A percentile compares a stretch with the other conserved stretches of the same genome.
phyloP scores from a whole-genome alignment of 208 protist genomes.

The Trypanosoma cruzi region DNA sequence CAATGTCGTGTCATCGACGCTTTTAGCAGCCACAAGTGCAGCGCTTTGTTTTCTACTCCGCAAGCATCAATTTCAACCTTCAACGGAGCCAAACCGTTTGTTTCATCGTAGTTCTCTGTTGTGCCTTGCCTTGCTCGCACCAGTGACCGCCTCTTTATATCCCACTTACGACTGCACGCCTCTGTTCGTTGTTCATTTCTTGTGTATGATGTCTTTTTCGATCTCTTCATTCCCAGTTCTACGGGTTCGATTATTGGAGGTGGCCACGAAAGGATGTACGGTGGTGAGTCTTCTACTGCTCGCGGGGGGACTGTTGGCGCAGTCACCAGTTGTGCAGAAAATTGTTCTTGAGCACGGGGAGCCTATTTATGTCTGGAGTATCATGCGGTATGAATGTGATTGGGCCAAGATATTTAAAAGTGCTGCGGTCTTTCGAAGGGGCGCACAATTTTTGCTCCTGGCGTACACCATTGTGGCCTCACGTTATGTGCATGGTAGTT shows the following conservation, averaged over 20 bases:
- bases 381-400: conserved; percentile 11
- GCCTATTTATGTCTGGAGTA: conserved; percentile 7
- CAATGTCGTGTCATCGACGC: neutral
- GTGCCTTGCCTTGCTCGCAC: conserved; percentile 5
- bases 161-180: conserved; percentile 8
- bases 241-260: conserved; percentile 14
- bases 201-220: conserved; percentile 12
- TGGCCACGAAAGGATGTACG: conserved; percentile 4
- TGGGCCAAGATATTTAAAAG: conserved; percentile 17
- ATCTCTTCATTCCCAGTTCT: neutral
- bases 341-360: neutral
- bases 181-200: conserved; percentile 11
- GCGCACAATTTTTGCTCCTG: conserved; percentile 14
- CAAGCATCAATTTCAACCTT: neutral
- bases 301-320: neutral
- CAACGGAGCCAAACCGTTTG: neutral
- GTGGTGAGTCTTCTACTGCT: conserved; percentile 6
- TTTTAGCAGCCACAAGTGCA: conserved; percentile 3
- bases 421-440: conserved; percentile 10
- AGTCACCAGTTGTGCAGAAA: conserved; percentile 14
- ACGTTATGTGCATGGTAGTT: conserved; percentile 18
- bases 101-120: conserved; percentile 11
- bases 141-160: conserved; percentile 10
- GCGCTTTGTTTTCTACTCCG: conserved; percentile 8
- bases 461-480: conserved; percentile 12